Evolutionary conservation across 116 monocot species (phyloP), one percentile per base, ranked within the genome.

Genomic region (Cymodocea nodosa): DNA sequence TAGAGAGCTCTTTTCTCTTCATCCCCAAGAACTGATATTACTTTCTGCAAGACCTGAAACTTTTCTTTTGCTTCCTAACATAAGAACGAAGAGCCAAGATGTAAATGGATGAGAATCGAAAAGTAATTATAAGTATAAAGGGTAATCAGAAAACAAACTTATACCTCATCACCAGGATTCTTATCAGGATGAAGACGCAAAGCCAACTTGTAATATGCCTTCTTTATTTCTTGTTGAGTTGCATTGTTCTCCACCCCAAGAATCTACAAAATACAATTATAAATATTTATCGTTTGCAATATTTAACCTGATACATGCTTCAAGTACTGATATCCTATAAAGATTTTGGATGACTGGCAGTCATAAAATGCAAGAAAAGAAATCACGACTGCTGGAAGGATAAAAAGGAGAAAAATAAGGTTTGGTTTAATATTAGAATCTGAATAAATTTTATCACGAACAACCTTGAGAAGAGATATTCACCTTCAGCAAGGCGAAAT

Each of bases 151-250:
- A 50, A 5, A 35, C 18, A 9, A 69, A 3, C 36, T 55, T 23
- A 17, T 55, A 93, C 95, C 83, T 90, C 91, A 67, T 97, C 84
- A 15, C 80, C 90, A 74, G 95, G 90, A 73, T 90, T 97, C 76
- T 97, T 97, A 80, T 97, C 95, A 20, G 95, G 95, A 78, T 97
- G 95, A 66, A 97, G 90, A 40, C 76, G 81, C 78, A 97, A 71
- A 34, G 95, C 95, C 76, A 97, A 80, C 73, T 97, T 90, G 72
- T 88, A 70, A 66, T 97, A 97, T 36, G 90, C 95, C 62, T 85
- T 90, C 70, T 90, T 95, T 75, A 90, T 87, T 79, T 90, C 95
- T 63, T 90, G 87, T 35, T 85, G 90, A 62, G 95, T 83, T 52
- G 91, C 87, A 51, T 80, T 75, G 30, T 60, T 85, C 68, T 87